A percentile compares a stretch with the other conserved stretches of the same genome.
Evolutionary conservation across 164 flowering plant genomes (phyloP).

Genomic region (Stephania yunnanensis): DNA sequence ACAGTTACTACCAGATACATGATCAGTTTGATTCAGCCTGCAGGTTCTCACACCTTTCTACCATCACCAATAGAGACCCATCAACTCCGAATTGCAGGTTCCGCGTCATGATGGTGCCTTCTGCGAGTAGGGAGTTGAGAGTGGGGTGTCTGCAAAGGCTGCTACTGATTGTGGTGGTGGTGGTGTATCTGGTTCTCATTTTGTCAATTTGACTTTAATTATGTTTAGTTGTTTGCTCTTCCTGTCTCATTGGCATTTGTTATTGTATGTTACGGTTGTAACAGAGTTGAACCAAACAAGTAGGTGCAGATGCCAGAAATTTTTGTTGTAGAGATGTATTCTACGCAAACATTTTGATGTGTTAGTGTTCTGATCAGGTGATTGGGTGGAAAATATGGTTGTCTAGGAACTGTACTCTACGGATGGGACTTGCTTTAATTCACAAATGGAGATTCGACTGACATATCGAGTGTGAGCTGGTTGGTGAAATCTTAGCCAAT

Average conservation of each 20-base stretch:
- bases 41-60: constrained; percentile 47
- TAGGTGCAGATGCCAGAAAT: neutral
- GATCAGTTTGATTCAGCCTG: constrained; percentile 69
- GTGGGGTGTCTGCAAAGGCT: constrained; percentile 6
- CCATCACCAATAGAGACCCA: constrained; percentile 50
- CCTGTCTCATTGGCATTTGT: neutral
- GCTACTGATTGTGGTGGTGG: constrained; percentile 13
- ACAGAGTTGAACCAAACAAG: neutral
- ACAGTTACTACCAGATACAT: constrained; percentile 68
- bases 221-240: neutral
- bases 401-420: neutral
- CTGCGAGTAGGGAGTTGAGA: constrained; percentile 24
- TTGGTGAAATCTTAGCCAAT: no score
- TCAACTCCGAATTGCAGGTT: constrained; percentile 51
- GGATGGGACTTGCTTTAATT: no score
- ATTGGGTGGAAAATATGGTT: neutral
- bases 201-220: constrained; percentile 14
- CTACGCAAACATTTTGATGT: neutral
- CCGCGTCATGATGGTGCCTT: constrained; percentile 52
- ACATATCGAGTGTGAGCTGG: no score
- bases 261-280: neutral
- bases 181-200: constrained; percentile 13
- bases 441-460: no score
- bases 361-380: neutral
- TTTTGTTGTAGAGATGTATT: neutral